Evolutionary conservation across 371 early-diverging fungal species (phyloP).

Genomic region (Apophysomyces sp.): DNA sequence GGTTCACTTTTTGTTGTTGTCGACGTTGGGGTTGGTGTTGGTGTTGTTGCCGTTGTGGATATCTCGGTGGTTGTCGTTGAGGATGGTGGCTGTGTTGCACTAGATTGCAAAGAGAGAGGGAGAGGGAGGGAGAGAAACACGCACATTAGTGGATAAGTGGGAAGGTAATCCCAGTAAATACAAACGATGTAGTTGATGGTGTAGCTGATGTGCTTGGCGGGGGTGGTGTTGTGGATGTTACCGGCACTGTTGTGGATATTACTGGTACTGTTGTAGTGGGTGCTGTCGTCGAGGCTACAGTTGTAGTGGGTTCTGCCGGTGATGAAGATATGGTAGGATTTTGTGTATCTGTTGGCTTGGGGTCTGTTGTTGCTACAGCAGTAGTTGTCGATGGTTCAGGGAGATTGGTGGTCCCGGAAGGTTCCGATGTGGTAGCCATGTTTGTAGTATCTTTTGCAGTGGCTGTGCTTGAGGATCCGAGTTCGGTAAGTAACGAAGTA

Average conservation of each 20-base stretch:
- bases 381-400: neutral
- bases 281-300: neutral
- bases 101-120: neutral
- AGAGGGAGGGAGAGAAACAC: neutral
- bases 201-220: neutral
- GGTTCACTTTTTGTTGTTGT: neutral
- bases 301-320: neutral
- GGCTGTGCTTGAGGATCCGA: neutral
- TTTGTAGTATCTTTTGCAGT: neutral
- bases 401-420: neutral
- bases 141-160: no score
- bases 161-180: neutral
- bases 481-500: neutral
- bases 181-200: neutral
- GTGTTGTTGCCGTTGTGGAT: neutral
- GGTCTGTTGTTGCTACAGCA: neutral
- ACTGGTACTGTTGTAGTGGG: neutral
- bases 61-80: neutral
- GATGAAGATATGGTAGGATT: constrained; percentile 4
- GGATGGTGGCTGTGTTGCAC: neutral
- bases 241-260: neutral
- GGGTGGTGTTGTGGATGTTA: neutral
- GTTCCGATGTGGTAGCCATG: neutral
- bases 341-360: neutral
- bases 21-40: neutral